Conservation (phyloP, 495 filamentous ascomycete species). For the Viridothelium virens region DNA sequence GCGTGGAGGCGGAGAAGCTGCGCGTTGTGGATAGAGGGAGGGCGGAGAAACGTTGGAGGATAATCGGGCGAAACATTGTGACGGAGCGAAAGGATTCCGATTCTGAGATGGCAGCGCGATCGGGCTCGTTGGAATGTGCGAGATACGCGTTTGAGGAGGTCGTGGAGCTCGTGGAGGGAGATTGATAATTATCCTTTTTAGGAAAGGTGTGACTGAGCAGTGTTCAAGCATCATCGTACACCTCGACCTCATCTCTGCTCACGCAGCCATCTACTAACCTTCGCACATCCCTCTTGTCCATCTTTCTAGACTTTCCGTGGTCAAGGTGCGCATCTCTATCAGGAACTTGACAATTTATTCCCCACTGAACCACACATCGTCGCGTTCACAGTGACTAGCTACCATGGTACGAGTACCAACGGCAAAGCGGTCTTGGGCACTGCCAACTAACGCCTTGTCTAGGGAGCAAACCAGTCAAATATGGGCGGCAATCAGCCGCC, state of each 20-base stretch:
- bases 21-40: constrained; percentile 34
- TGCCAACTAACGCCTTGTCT: constrained; percentile 7
- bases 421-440: background rate
- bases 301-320: background rate
- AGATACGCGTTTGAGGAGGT: background rate
- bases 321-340: background rate
- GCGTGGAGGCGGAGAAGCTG: constrained; percentile 46
- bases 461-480: constrained; percentile 86
- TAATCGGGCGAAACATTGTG: background rate
- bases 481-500: constrained; percentile 57
- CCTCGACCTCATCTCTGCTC: background rate
- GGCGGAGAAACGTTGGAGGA: background rate
- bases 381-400: background rate
- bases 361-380: background rate
- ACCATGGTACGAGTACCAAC: background rate
- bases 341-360: background rate
- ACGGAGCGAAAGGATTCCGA: background rate
- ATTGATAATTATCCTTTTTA: background rate
- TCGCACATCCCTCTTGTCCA: background rate
- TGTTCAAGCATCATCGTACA: background rate
- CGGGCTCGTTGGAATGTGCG: background rate
- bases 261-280: background rate
- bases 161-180: background rate
- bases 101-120: background rate
- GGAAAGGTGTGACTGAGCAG: background rate